Evolutionary conservation across 2,329 filamentous ascomycete species (phyloP), one percentile per base, ranked within the genome.

Genomic region (Emergomyces orientalis): DNA sequence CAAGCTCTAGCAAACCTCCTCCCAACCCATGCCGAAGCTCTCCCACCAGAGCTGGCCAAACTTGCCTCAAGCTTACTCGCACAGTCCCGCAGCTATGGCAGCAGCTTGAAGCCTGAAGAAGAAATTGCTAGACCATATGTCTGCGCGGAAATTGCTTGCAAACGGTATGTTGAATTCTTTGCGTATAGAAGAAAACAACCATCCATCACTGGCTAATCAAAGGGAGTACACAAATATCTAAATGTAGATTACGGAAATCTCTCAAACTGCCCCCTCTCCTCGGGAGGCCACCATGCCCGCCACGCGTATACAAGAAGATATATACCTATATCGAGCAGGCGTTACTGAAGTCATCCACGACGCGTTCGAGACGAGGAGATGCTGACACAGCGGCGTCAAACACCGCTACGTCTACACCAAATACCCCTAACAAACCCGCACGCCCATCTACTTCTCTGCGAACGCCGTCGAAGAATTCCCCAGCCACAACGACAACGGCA

Each of bases 101-200:
- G 85, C 70, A 88, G 84, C 19, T 80, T 97, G 61, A 95, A 91
- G 72, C 82, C 86, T 2, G 90, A 95, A 62, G 91, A 96, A 74
- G 92, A 97, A 74, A 86, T 94, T 67, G 90, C 88, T n/a, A 84
- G 92, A 25, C 82, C 84, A 4, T 94, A 94, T 74, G 89, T 88
- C 3, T 96, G 91, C 73, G 89, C 90, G 17, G 88, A 96, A 75
- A 84, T 99, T 64, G 94, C 94, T 25, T 97, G 92, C 72, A 90
- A 93, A 69, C 85, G 90, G 89, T 90, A 77, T 54, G 69, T 58
- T 43, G 58, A 59, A 27, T 55, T 17, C 22, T 37, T 52, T n/a
- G 30, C 43, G n/a, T n/a, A n/a, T n/a, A n/a, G n/a, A n/a, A n/a
- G n/a, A n/a, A n/a, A n/a, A n/a, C n/a, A 30, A 45, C 8, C 45